phyloP scores from a whole-genome alignment of 1,284 basidiomycete genomes.

The Austroboletus niveus region DNA sequence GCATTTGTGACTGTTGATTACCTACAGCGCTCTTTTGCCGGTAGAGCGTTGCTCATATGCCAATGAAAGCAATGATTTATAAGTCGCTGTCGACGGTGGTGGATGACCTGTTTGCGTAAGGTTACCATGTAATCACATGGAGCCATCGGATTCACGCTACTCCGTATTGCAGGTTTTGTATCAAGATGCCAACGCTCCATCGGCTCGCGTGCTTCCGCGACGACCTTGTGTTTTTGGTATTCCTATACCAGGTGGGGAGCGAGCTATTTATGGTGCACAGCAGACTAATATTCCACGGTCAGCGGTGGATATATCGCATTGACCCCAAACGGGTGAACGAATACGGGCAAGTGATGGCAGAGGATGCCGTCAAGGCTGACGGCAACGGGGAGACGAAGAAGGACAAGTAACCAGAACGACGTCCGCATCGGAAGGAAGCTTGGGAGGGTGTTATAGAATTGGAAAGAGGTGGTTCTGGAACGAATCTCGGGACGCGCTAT shows the following conservation, averaged over 20 bases:
- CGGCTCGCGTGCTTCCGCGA: conserved; percentile 89
- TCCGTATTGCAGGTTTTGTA: conserved; percentile 67
- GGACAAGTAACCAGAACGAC: conserved; percentile 38
- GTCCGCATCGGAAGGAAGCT: conserved; percentile 4
- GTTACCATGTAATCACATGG: conserved; percentile 22
- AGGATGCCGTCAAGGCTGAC: conserved; percentile 47
- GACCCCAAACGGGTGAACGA: conserved; percentile 95
- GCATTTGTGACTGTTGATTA: conserved; percentile 8
- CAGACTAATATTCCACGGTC: conserved; percentile 14
- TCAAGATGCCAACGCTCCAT: conserved; percentile 95
- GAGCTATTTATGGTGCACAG: conserved; percentile 12
- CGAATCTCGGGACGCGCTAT: conserved; percentile 13
- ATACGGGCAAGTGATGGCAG: conserved; percentile 81
- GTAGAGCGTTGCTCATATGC: conserved; percentile 88
- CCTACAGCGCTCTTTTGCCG: conserved; percentile 16
- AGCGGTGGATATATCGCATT: conserved; percentile 95
- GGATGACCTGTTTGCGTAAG: conserved; percentile 90
- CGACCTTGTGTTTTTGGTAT: conserved; percentile 86
- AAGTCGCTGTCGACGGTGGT: conserved; percentile 89
- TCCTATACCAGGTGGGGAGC: conserved; percentile 76
- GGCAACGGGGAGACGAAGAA: conserved; percentile 49
- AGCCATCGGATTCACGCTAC: conserved; percentile 11
- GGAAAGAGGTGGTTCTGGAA: neutral
- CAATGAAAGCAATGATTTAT: conserved; percentile 96
- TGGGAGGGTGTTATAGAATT: neutral